These are phyloP conservation scores for Spizellomyces punctatus DNA, from an alignment of 192 early-diverging fungal species.

Conservation along the genomic window DNA sequence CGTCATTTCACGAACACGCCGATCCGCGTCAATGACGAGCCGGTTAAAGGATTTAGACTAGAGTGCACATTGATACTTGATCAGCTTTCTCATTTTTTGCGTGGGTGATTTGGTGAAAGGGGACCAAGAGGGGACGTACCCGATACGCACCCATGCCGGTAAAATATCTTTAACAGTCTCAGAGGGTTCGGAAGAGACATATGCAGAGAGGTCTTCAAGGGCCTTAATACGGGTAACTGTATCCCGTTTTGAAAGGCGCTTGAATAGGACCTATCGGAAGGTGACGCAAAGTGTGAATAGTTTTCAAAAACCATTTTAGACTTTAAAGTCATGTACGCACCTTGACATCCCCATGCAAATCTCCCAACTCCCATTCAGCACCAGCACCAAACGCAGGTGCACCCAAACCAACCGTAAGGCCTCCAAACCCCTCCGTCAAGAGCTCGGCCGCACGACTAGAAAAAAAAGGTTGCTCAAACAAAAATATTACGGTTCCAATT, in stretches of 20 bases:
- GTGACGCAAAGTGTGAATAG: background rate
- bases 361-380: conserved; percentile 36
- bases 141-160: conserved; percentile 40
- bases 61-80: conserved; percentile 35
- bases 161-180: conserved; percentile 37
- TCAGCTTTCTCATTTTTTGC: conserved; percentile 7
- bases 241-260: conserved; percentile 86
- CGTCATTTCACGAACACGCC: conserved; percentile 76
- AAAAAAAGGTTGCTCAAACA: background rate
- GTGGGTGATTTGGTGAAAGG: background rate
- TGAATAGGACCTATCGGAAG: conserved; percentile 68
- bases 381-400: conserved; percentile 34
- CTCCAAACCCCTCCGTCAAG: conserved; percentile 62
- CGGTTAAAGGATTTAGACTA: conserved; percentile 69
- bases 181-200: conserved; percentile 37
- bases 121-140: too few relatives aligned
- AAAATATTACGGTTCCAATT: conserved; percentile 1
- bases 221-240: conserved; percentile 85
- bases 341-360: conserved; percentile 37
- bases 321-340: conserved; percentile 31
- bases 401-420: conserved; percentile 62
- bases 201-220: conserved; percentile 75
- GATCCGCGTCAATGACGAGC: conserved; percentile 76
- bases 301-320: background rate
- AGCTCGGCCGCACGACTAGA: conserved; percentile 69